Base-by-base conservation (phyloP, 1,139 yeast species). In the Dujonia santamariae region DNA sequence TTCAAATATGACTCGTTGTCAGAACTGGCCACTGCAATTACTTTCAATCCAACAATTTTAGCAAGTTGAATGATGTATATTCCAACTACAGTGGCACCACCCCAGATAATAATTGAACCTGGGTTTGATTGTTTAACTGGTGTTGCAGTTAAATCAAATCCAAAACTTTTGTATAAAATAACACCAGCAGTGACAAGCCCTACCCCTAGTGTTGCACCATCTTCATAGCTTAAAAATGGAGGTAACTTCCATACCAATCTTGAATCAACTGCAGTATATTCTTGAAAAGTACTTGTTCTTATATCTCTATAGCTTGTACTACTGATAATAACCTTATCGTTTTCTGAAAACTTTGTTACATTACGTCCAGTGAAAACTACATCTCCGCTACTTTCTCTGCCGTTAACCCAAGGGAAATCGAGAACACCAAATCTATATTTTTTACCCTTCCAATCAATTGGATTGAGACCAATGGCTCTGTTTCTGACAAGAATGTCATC, bases 371-470 rank as follows among this genome's bases (percentile, higher is more conserved):
- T 35, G 30, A 58, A 52, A 2, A 56, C 58, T 2, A 70, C 57
- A 7, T 54, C 42, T 1, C 76, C 76, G 27, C 71, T 59, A 26
- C 67, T 57, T 44, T 70, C 76, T 28, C 76, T 51, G 5, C 76
- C 76, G 43, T 68, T 71, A 31, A 70, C 56, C 75, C 76, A 70
- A 4, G 76, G 76, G 39, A 69, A 67, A 17, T 63, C 60, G 41
- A 68, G 63, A 3, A 70, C 60, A n/a, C 72, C 75, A 51, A 71
- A 71, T 24, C 59, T 58, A 41, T 61, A 71, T 36, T 63, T 67
- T 35, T 67, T 66, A n/a, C 72, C 67, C 43, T 71, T 71, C 77
- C 77, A 71, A 42, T 71, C 77, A 26, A 71, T 60, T 9, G 74
- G 76, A 42, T 70, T 70, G 25, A 70, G 44, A 0, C 76, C 76